Evolutionary conservation across 352 stramenopile species (phyloP).

Genomic region (Globisporangium cystogenes): DNA sequence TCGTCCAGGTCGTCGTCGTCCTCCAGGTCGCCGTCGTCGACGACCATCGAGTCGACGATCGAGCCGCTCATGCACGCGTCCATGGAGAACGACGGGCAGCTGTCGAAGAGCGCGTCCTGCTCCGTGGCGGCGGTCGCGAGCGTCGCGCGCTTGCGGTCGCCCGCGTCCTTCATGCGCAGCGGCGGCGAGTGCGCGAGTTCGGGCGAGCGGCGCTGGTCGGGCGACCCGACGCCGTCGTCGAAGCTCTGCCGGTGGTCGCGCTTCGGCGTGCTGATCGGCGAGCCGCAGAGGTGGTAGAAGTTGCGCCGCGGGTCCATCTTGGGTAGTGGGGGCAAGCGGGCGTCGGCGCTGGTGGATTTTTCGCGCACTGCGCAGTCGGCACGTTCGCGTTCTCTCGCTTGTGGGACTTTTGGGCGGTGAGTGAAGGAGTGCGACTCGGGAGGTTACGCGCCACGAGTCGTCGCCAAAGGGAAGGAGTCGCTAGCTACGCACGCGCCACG

Average conservation of each 20-base stretch:
- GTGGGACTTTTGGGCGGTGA: neutral
- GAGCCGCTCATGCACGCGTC: slow-evolving; percentile 8
- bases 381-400: neutral
- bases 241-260: slow-evolving; percentile 35
- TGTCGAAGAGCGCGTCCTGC: slow-evolving; percentile 25
- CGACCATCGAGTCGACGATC: slow-evolving; percentile 1
- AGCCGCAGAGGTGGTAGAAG: slow-evolving; percentile 78
- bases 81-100: slow-evolving; percentile 12
- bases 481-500: neutral
- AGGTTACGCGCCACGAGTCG: too few relatives aligned
- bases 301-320: slow-evolving; percentile 11
- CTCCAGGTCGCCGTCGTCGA: slow-evolving; percentile 17
- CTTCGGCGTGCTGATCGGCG: slow-evolving; percentile 65
- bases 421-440: neutral
- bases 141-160: slow-evolving; percentile 9
- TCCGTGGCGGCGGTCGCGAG: slow-evolving; percentile 8
- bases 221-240: slow-evolving; percentile 20
- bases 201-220: slow-evolving; percentile 26
- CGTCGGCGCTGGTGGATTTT: neutral
- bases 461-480: neutral
- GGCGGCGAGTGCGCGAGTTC: slow-evolving; percentile 19
- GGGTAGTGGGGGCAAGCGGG: neutral
- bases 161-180: slow-evolving; percentile 25
- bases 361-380: neutral
- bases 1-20: slow-evolving; percentile 23